phyloP scores from a whole-genome alignment of 805 yeast genomes.

The Zygosaccharomyces gambellarensis region DNA sequence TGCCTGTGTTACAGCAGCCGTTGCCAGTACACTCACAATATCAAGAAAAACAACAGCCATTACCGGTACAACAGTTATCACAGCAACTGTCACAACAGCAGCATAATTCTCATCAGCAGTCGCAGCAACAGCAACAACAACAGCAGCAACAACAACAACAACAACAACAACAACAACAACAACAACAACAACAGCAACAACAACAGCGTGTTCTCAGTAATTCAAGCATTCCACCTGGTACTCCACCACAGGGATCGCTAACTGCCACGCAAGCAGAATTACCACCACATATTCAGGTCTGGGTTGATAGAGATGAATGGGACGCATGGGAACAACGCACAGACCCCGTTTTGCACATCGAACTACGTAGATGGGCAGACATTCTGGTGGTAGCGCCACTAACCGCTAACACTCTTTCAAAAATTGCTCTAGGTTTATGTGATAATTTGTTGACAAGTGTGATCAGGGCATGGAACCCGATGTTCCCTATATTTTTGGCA shows the following conservation, averaged over 20 bases:
- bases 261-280: conserved; percentile 45
- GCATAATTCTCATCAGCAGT: conserved; percentile 4
- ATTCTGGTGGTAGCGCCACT: conserved; percentile 88
- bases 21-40: background rate
- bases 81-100: conserved; percentile 7
- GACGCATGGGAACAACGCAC: conserved; percentile 70
- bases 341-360: conserved; percentile 94
- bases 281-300: conserved; percentile 69
- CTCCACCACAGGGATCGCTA: conserved; percentile 6
- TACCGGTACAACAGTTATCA: conserved; percentile 6
- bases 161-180: conserved; percentile 7
- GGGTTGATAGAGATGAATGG: conserved; percentile 98
- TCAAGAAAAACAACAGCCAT: conserved; percentile 2
- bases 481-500: conserved; percentile 81
- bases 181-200: conserved; percentile 6
- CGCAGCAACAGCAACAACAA: conserved; percentile 2
- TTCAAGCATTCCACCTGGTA: conserved; percentile 8
- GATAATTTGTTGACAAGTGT: conserved; percentile 89
- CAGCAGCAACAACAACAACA: conserved; percentile 1
- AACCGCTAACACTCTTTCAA: conserved; percentile 87
- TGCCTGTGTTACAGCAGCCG: background rate
- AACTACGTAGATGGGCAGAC: conserved; percentile 95
- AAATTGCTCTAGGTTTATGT: conserved; percentile 84
- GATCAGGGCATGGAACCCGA: conserved; percentile 92
- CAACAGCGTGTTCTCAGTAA: conserved; percentile 11